These are phyloP conservation scores for Geotrichum siamense DNA, from an alignment of 1,139 yeast genomes.

Conservation along the genomic window DNA sequence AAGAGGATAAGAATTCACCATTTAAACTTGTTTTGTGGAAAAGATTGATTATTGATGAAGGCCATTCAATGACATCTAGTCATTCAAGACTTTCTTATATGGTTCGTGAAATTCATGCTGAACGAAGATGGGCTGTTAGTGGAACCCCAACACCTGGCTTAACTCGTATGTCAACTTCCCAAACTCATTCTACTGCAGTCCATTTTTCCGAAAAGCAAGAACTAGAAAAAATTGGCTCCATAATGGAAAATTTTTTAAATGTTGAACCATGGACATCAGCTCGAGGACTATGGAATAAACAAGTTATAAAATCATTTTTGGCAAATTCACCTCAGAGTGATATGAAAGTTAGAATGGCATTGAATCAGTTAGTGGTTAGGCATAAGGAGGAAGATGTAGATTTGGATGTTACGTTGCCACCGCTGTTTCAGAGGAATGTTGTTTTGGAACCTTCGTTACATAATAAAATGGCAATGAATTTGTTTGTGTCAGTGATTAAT, in stretches of 20 bases:
- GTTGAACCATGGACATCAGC: slow-evolving; percentile 53
- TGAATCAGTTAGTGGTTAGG: slow-evolving; percentile 46
- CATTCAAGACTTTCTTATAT: slow-evolving; percentile 44
- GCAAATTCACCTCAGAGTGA: slow-evolving; percentile 33
- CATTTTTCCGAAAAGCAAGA: slow-evolving; percentile 33
- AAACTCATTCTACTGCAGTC: background rate
- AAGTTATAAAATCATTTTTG: slow-evolving; percentile 45
- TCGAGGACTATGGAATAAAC: slow-evolving; percentile 43
- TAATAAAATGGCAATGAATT: slow-evolving; percentile 52
- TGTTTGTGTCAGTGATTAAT: slow-evolving; percentile 60
- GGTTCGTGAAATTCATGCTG: slow-evolving; percentile 46
- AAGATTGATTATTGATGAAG: slow-evolving; percentile 65
- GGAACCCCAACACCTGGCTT: slow-evolving; percentile 72
- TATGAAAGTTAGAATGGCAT: slow-evolving; percentile 41
- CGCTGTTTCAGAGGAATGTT: slow-evolving; percentile 50
- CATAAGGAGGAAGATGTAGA: slow-evolving; percentile 50
- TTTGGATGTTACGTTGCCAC: slow-evolving; percentile 51
- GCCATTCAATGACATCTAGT: slow-evolving; percentile 49
- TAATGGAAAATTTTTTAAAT: slow-evolving; percentile 44
- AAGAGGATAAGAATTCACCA: slow-evolving; percentile 10
- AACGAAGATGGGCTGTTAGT: slow-evolving; percentile 65
- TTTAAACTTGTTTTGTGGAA: slow-evolving; percentile 48
- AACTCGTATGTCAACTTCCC: slow-evolving; percentile 38
- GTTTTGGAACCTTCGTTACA: slow-evolving; percentile 54
- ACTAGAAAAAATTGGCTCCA: slow-evolving; percentile 45